These are phyloP conservation scores for Mycena floridula DNA, from an alignment of 768 basidiomycete genomes.

Conservation along the genomic window DNA sequence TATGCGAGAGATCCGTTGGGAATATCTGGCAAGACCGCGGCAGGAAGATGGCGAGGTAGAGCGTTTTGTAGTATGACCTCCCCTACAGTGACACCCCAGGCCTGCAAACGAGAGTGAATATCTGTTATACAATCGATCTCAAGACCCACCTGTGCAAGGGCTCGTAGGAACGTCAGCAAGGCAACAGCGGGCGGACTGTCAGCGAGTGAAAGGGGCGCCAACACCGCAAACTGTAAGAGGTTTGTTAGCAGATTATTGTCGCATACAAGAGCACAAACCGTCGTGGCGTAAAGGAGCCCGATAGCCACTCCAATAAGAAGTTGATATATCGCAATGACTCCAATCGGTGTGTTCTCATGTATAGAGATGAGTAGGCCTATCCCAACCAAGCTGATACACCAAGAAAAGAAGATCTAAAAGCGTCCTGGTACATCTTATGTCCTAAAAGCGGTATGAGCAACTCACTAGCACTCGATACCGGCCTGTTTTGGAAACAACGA, in stretches of 20 bases:
- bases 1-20: conserved; percentile 1
- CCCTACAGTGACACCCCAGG: not conserved
- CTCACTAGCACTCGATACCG: not conserved
- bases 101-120: no score
- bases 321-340: not conserved
- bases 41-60: no score
- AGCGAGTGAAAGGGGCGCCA: not conserved
- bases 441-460: not conserved
- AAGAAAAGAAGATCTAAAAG: not conserved
- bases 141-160: no score
- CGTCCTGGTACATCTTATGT: no score
- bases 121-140: no score
- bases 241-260: no score
- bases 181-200: no score
- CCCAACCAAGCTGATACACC: not conserved
- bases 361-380: conserved; percentile 1
- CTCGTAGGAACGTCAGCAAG: no score
- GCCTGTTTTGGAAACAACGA: not conserved
- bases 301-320: not conserved
- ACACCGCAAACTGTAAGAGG: conserved; percentile 1
- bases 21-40: no score
- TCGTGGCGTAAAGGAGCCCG: conserved; percentile 2
- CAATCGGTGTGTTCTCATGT: not conserved
- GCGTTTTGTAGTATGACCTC: not conserved
- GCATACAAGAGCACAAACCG: not conserved